Conservation (phyloP, 345 rosid species). For the Corymbia maculata region DNA sequence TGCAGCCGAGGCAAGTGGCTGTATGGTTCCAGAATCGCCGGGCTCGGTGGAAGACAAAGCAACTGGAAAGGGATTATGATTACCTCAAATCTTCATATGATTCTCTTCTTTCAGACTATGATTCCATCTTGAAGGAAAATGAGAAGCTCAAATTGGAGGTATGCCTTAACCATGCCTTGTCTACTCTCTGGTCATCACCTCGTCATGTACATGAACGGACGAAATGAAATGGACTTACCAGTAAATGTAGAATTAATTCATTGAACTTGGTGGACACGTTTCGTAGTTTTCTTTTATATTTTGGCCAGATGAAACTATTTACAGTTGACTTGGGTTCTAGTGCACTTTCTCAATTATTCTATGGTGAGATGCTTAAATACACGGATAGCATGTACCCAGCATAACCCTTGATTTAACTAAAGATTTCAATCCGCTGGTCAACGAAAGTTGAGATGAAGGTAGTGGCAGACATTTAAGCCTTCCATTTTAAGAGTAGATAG, state of each 20-base stretch:
- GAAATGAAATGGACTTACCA: background rate
- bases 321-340: background rate
- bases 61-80: constrained; percentile 81
- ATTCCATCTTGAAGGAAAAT: constrained; percentile 45
- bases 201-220: background rate
- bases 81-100: constrained; percentile 74
- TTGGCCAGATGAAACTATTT: background rate
- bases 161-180: background rate
- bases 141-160: constrained; percentile 75
- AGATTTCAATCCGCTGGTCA: background rate
- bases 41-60: constrained; percentile 94
- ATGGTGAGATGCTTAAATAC: background rate
- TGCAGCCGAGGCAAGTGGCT: constrained; percentile 92
- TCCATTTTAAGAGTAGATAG: background rate
- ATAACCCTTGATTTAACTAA: background rate
- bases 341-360: background rate
- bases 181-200: background rate
- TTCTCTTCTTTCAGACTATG: constrained; percentile 52
- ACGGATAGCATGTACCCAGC: background rate
- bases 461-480: background rate
- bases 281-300: background rate
- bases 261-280: background rate
- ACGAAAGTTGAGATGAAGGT: background rate
- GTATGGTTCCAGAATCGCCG: constrained; percentile 99
- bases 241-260: constrained; percentile 12